Evolutionary conservation across 2,329 filamentous ascomycete genomes (phyloP), one percentile per base, ranked within the genome.

Genomic region (Didymellaceae sp.): DNA sequence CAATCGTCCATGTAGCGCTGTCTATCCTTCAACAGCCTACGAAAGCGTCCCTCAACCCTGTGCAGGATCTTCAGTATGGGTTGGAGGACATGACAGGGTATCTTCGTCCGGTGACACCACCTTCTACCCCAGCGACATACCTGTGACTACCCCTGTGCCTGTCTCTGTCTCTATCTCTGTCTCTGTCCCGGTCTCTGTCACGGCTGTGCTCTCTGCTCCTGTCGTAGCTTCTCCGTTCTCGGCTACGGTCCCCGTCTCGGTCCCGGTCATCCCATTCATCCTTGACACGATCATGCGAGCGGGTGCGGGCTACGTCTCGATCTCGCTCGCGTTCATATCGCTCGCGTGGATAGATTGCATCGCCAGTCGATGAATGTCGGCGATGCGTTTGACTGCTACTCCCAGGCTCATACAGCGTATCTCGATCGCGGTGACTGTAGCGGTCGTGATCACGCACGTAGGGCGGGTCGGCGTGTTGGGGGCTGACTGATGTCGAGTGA

Each of bases 111-210:
- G 64, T 59, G 17, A 70, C 68, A n/a, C 70, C 70, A 41, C 71
- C 66, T 52, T 69, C 62, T 42, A 70, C 65, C 8, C 68, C 65
- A 18, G 57, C 43, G 42, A 72, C 67, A 65, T 72, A 71, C 55
- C 70, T 60, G 45, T 70, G 67, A 50, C 54, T 53, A 20, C 61
- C 35, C 22, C 55, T 46, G 28, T 54, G 52, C 24, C 54, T 35
- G 17, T 59, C 54, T 42, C 54, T 40, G 43, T 57, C 37, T 8
- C 61, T 39, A 5, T 66, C 63, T 30, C 43, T 47, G 11, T 55
- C 53, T 42, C 54, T 40, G 43, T 57, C 37, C 8, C 61, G 39
- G 6, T 66, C 63, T 30, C 43, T 47, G 11, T 55, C 53, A n/a
- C 55, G 43, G 28, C 50, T 54, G 18, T 54, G 35, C n/a, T 57